Evolutionary conservation across 2,329 filamentous ascomycete genomes (phyloP).

Genomic region (Penicillium sp.): DNA sequence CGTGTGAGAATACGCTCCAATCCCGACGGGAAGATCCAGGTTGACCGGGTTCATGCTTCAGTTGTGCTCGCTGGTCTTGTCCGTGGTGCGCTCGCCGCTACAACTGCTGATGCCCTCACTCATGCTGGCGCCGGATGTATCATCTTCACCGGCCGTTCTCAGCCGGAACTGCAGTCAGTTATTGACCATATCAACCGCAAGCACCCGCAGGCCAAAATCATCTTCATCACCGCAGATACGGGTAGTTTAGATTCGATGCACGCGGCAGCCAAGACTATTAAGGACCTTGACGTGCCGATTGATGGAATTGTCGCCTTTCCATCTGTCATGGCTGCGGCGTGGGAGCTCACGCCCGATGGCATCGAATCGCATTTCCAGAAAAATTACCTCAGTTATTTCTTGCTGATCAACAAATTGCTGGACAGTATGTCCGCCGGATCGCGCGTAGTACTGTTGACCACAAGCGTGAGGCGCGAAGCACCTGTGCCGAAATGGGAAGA

Average conservation of each 20-base stretch:
- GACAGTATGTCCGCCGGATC: constrained; percentile 12
- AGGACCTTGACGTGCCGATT: constrained; percentile 15
- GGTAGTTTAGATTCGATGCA: constrained; percentile 16
- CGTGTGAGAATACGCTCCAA: constrained; percentile 26
- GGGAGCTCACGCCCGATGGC: constrained; percentile 23
- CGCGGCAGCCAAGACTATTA: constrained; percentile 18
- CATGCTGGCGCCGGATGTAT: constrained; percentile 27
- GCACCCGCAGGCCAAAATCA: constrained; percentile 19
- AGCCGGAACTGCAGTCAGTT: constrained; percentile 24
- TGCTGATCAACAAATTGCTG: constrained; percentile 23
- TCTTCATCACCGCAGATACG: constrained; percentile 21
- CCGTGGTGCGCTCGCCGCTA: constrained; percentile 24
- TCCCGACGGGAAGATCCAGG: neutral
- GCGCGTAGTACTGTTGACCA: constrained; percentile 23
- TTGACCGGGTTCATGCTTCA: neutral
- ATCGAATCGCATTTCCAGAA: constrained; percentile 27
- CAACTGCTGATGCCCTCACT: constrained; percentile 29
- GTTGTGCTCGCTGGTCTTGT: constrained; percentile 24
- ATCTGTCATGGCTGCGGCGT: constrained; percentile 18
- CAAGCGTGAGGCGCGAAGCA: constrained; percentile 22
- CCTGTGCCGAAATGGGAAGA: constrained; percentile 21
- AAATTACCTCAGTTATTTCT: constrained; percentile 27
- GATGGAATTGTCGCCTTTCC: constrained; percentile 26
- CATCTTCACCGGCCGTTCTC: constrained; percentile 29
- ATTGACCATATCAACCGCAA: constrained; percentile 25